These are phyloP conservation scores for Trebouxia gelatinosa DNA, from an alignment of 163 green algal genomes.

Conservation along the genomic window DNA sequence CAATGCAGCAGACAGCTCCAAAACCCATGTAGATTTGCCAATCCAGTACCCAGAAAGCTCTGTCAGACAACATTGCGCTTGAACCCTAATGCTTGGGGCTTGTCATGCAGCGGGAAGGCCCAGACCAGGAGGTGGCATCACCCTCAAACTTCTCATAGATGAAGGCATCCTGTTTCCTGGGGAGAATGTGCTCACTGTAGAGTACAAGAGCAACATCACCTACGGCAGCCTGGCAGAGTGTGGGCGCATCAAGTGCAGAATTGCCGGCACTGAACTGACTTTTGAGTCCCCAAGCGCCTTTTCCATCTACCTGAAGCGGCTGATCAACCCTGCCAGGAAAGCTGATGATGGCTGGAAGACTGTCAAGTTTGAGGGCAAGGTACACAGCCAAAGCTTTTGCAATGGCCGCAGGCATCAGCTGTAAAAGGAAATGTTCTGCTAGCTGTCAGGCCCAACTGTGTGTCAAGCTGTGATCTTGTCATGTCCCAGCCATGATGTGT, in stretches of 20 bases:
- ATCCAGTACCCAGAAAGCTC: too few relatives aligned
- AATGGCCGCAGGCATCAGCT: too few relatives aligned
- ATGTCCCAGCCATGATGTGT: too few relatives aligned
- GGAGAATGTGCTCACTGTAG: constrained; percentile 64
- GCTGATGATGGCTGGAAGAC: constrained; percentile 90
- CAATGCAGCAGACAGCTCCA: too few relatives aligned
- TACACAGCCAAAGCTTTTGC: constrained; percentile 15
- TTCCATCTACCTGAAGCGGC: constrained; percentile 80
- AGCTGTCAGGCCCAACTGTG: too few relatives aligned
- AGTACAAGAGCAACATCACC: constrained; percentile 77
- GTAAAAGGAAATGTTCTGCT: too few relatives aligned
- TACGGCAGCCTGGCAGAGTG: constrained; percentile 64
- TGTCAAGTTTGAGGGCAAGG: constrained; percentile 75
- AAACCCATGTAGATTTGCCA: too few relatives aligned
- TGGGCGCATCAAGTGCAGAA: constrained; percentile 60
- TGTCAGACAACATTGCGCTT: too few relatives aligned
- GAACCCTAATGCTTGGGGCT: too few relatives aligned
- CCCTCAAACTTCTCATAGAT: constrained; percentile 68
- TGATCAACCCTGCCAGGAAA: constrained; percentile 79
- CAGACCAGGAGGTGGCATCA: constrained; percentile 52
- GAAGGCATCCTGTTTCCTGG: constrained; percentile 67
- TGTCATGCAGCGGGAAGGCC: constrained; percentile 3
- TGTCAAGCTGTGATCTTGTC: too few relatives aligned
- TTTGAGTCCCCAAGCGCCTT: constrained; percentile 84
- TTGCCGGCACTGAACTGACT: constrained; percentile 36